Conservation (phyloP, 345 rosid species). For the Ricinus communis region DNA sequence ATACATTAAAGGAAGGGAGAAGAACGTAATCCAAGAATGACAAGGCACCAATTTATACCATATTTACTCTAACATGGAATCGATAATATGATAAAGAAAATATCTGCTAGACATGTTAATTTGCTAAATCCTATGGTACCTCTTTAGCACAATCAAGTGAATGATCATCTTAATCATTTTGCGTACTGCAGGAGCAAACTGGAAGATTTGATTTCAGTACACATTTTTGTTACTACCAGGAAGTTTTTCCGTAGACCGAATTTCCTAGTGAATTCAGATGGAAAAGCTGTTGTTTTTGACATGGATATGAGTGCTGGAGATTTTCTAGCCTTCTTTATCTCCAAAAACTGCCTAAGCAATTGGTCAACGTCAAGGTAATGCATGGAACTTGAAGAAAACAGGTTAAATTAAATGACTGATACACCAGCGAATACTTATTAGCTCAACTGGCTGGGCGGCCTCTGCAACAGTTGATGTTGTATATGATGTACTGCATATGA, state of each 20-base stretch:
- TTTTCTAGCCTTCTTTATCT: constrained; percentile 18
- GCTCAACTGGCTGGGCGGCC: constrained; percentile 16
- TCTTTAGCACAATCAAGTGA: too few species aligned
- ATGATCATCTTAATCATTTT: neutral
- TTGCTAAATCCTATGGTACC: too few species aligned
- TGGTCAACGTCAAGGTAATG: constrained; percentile 13
- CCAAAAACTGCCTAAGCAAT: constrained; percentile 4
- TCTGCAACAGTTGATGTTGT: constrained; percentile 8
- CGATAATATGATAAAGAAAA: too few species aligned
- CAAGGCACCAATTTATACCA: too few species aligned
- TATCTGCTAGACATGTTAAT: too few species aligned
- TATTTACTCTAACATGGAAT: too few species aligned
- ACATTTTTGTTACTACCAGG: constrained; percentile 64
- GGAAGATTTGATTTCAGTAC: constrained; percentile 70
- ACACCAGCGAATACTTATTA: neutral
- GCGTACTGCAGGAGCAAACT: constrained; percentile 18
- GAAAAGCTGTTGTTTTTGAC: constrained; percentile 4
- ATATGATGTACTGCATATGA: constrained; percentile 15
- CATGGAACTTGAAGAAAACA: neutral
- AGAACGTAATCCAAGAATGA: too few species aligned
- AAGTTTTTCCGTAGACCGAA: constrained; percentile 33
- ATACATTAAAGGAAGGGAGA: too few species aligned
- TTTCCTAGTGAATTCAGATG: neutral
- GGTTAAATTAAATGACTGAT: neutral
- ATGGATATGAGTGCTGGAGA: constrained; percentile 16